Evolutionary conservation across 495 filamentous ascomycete species (phyloP), one percentile per base, ranked within the genome.

Genomic region (Podospora pseudocomata): DNA sequence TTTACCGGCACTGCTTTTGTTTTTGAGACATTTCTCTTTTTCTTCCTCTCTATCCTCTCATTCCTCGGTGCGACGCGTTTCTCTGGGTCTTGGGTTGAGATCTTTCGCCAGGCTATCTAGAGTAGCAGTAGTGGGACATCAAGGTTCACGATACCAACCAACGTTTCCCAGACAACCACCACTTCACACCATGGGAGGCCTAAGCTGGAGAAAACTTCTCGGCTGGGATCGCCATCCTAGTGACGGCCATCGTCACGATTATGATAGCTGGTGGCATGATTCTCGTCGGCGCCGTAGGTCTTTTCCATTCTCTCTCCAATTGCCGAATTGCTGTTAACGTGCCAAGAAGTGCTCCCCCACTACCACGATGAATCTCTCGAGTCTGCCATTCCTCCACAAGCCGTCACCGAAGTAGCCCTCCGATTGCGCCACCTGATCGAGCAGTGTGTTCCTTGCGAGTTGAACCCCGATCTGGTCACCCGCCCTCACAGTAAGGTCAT

Each of bases 341-440:
- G 60, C 53, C 55, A 39, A 16, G 67, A 76, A 82, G 87, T 92
- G 20, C 85, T 91, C n/a, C 90, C 92, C 3, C 82, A 84, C 62
- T 83, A 86, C 68, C 80, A 80, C 60, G 80, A 86, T 53, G 81
- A 84, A 0, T 68, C 75, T 9, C 71, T 87, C 63, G 77, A 85
- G 56, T 89, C 89, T 18, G 86, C 90, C 66, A 88, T 92, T 60
- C 83, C 88, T 11, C 76, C 89, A 18, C 80, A 83, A 56, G 86
- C 91, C 72, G 93, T 97, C 66, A 95, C 94, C 58, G 92, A 92
- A 73, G 83, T 96, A 63, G 93, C 93, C 0, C 86, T 98, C 23
- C 90, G 92, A 58, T 81, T 99, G 69, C 94, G 94, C 71, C 92
- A 96, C 75, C 91, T 97, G 72, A 89, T 99, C 73, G 93, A 97